phyloP scores from a whole-genome alignment of 129 eudicot species.

The sunflower (Helianthus annuus) region DNA sequence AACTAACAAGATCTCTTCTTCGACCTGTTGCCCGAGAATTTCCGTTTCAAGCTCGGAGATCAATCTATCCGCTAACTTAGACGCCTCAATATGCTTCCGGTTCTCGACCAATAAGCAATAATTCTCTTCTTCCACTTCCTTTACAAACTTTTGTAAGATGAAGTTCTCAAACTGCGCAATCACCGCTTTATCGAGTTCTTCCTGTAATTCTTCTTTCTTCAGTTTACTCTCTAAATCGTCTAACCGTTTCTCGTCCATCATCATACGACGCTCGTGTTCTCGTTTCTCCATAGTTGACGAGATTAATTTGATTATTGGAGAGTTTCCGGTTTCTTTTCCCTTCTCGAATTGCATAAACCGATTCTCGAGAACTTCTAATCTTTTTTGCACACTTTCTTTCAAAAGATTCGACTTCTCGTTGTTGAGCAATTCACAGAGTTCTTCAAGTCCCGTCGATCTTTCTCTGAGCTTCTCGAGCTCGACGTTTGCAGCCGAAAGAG shows the following conservation, averaged over 20 bases:
- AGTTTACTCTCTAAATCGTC: constrained; percentile 51
- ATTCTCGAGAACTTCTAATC: constrained; percentile 56
- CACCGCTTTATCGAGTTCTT: constrained; percentile 84
- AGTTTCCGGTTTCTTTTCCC: constrained; percentile 49
- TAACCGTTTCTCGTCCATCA: constrained; percentile 50
- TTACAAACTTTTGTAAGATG: constrained; percentile 73
- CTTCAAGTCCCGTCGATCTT: constrained; percentile 77
- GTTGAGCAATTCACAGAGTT: constrained; percentile 63
- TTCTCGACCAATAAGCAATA: constrained; percentile 52
- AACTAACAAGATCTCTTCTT: constrained; percentile 76
- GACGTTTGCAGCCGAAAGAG: constrained; percentile 53
- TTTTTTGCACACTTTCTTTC: constrained; percentile 64
- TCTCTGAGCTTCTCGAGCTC: constrained; percentile 72
- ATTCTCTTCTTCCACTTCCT: constrained; percentile 90
- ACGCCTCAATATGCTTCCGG: constrained; percentile 69
- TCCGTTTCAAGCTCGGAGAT: constrained; percentile 86
- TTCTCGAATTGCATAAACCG: constrained; percentile 62
- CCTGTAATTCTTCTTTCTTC: constrained; percentile 73
- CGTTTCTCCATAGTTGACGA: constrained; percentile 55
- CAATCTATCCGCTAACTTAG: constrained; percentile 70
- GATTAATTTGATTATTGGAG: constrained; percentile 50
- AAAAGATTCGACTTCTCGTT: constrained; percentile 60
- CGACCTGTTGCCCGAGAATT: constrained; percentile 85
- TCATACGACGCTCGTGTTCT: constrained; percentile 51
- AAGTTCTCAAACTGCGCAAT: constrained; percentile 88